Base-by-base conservation (phyloP, 2,329 filamentous ascomycete species). In the Neophaeococcomyces mojaviensis region DNA sequence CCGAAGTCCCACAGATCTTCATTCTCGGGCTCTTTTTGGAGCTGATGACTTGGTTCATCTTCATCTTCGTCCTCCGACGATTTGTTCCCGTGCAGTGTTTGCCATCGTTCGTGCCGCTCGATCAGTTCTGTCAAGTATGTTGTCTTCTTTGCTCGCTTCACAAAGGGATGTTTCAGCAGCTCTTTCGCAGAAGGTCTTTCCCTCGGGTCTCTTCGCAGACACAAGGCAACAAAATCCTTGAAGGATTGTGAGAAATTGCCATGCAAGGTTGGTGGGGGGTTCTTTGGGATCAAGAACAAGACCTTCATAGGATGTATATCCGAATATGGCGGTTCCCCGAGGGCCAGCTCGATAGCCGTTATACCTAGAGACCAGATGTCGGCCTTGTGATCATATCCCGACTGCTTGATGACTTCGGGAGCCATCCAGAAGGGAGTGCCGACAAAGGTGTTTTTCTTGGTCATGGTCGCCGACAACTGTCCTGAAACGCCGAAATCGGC, bases 341-440 rank as follows among this genome's bases (percentile, higher is more conserved):
- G 85, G 45, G 90, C 90, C 53, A 97, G 68, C 64, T 96, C 90
- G 34, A 97, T 77, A 1, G 90, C 89, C 1, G 90, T 96, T 62
- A 96, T 96, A 32, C 90, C 90, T 15, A 96, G 72, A 1, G 90
- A 96, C 90, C 90, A 97, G 48, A 97, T 95, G 62, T 97, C 90
- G 36, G 90, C 90, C 69, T 96, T 96, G 69, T 94, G 88, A 65
- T 96, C 90, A 70, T 97, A 96, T 39, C 90, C 90, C 48, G 88
- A 94, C 65, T 98, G 90, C 69, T 95, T 95, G 66, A 98, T 98
- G 46, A 97, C 90, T 68, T 98, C 90, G 9, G 90, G 90, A 2
- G 92, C 90, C 90, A 98, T 98, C 92, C 92, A 98, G 64, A 97
- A 98, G 1, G 92, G 90, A 0, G 90, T 97, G 28, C 92, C 92